These are phyloP conservation scores for Gilbertella persicaria DNA, from an alignment of 371 early-diverging fungal genomes.

Conservation along the genomic window DNA sequence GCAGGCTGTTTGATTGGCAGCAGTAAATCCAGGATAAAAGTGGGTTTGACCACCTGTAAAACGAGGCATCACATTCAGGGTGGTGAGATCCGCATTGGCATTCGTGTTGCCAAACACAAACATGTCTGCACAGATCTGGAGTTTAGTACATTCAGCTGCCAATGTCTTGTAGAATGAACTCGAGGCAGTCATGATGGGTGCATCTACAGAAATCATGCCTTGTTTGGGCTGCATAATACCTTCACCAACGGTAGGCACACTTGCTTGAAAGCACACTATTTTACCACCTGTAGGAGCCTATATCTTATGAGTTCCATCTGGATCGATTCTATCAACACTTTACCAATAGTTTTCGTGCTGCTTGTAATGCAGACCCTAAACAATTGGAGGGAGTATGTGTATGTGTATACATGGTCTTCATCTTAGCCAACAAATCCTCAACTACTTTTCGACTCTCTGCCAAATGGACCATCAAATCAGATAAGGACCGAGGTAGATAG, in stretches of 20 bases:
- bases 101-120: constrained; percentile 67
- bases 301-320: background rate
- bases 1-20: constrained; percentile 63
- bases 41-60: constrained; percentile 89
- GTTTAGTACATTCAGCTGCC: constrained; percentile 75
- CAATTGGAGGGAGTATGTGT: constrained; percentile 58
- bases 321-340: constrained; percentile 2
- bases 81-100: constrained; percentile 77
- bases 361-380: constrained; percentile 75
- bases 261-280: constrained; percentile 70
- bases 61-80: constrained; percentile 73
- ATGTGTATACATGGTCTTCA: constrained; percentile 65
- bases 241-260: constrained; percentile 68
- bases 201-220: constrained; percentile 46
- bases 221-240: constrained; percentile 69
- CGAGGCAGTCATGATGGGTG: constrained; percentile 61
- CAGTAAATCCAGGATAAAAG: constrained; percentile 85
- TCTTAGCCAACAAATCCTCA: constrained; percentile 59
- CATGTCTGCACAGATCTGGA: constrained; percentile 83
- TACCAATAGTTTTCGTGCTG: constrained; percentile 76
- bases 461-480: constrained; percentile 80
- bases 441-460: constrained; percentile 62
- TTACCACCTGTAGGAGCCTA: constrained; percentile 81
- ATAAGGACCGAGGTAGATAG: constrained; percentile 69
- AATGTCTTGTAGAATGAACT: constrained; percentile 80